Conservation (phyloP, 1,139 yeast species). For the Saccharomyces hybrid region DNA sequence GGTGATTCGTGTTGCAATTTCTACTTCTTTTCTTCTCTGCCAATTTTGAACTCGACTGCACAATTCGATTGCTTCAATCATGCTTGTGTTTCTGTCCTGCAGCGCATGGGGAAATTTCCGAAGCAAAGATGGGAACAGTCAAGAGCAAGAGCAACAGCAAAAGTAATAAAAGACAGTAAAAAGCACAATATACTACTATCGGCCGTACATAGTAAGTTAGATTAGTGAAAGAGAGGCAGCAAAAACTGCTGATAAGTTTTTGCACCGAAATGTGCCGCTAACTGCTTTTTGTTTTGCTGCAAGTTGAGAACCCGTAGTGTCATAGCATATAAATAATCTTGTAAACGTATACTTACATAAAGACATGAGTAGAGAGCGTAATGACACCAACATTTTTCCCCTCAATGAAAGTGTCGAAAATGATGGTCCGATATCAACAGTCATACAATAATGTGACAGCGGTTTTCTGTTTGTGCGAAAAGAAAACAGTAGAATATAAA, state of each 20-base stretch:
- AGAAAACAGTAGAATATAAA: neutral
- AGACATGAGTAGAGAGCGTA: neutral
- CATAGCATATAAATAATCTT: neutral
- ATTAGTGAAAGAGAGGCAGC: neutral
- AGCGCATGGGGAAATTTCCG: slow-evolving; percentile 1
- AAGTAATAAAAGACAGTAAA: neutral
- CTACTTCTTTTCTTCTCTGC: neutral
- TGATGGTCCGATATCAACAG: neutral
- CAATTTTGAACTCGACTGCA: neutral
- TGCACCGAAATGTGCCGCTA: neutral
- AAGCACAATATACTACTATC: neutral
- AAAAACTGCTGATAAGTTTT: neutral
- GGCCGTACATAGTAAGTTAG: neutral
- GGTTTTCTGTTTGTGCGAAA: neutral
- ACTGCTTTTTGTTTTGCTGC: neutral
- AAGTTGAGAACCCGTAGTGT: neutral
- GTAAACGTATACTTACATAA: neutral
- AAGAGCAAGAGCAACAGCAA: neutral
- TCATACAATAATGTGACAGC: neutral
- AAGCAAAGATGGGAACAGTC: neutral
- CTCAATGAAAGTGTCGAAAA: neutral
- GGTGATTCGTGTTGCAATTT: neutral
- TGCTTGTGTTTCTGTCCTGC: neutral
- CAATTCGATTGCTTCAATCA: neutral
- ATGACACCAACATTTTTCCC: neutral